Evolutionary conservation across 805 yeast genomes (phyloP).

Genomic region (Nakazawaea ernobii): DNA sequence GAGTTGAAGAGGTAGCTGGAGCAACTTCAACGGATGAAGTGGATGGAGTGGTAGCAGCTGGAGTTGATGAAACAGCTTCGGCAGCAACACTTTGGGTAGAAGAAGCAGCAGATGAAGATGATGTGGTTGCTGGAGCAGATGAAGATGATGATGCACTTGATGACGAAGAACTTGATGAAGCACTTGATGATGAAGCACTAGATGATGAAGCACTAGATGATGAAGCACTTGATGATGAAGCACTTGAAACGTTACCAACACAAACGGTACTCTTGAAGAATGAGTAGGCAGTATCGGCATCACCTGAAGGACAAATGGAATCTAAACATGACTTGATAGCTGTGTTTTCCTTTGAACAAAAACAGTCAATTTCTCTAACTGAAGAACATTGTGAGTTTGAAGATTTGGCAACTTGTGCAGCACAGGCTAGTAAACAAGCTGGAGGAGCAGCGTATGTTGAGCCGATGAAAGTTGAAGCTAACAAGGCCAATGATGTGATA

Average conservation of each 20-base stretch:
- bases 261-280: slow-evolving; percentile 51
- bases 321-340: slow-evolving; percentile 59
- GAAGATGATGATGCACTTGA: slow-evolving; percentile 13
- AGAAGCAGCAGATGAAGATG: slow-evolving; percentile 7
- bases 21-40: slow-evolving; percentile 19
- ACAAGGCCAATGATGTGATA: slow-evolving; percentile 17
- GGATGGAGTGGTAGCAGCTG: slow-evolving; percentile 27
- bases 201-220: slow-evolving; percentile 28
- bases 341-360: slow-evolving; percentile 53
- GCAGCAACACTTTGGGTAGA: slow-evolving; percentile 15
- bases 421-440: slow-evolving; percentile 89
- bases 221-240: slow-evolving; percentile 21
- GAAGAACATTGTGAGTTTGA: slow-evolving; percentile 46
- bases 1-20: slow-evolving; percentile 20
- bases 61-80: slow-evolving; percentile 12
- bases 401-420: slow-evolving; percentile 69
- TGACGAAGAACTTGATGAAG: slow-evolving; percentile 21
- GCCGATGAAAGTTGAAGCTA: slow-evolving; percentile 33
- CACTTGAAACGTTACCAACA: slow-evolving; percentile 29
- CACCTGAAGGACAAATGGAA: slow-evolving; percentile 61
- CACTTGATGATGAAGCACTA: slow-evolving; percentile 26
- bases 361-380: slow-evolving; percentile 61
- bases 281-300: slow-evolving; percentile 50
- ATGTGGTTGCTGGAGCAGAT: neutral
- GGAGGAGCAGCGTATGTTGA: slow-evolving; percentile 61